A percentile compares a stretch with the other conserved stretches of the same genome.
Conservation (phyloP, 768 basidiomycete species). For the Podaxis rugospora region DNA sequence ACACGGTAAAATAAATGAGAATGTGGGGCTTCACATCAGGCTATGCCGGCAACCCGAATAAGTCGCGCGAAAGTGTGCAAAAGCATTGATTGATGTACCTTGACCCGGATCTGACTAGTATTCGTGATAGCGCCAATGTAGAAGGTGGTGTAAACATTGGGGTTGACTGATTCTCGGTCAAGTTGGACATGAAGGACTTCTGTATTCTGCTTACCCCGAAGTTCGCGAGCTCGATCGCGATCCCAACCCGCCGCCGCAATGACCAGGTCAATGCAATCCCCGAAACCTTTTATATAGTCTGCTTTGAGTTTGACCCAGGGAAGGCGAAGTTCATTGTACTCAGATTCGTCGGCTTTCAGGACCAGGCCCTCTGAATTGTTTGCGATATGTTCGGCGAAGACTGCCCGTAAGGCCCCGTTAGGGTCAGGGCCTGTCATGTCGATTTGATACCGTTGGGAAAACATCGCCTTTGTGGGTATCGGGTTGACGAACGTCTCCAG, state of each 20-base stretch:
- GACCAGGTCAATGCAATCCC: slow-evolving; percentile 77
- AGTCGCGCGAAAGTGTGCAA: neutral
- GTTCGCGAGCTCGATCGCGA: slow-evolving; percentile 67
- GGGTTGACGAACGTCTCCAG: slow-evolving; percentile 54
- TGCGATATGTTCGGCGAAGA: slow-evolving; percentile 50
- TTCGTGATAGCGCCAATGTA: slow-evolving; percentile 70
- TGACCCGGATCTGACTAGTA: slow-evolving; percentile 28
- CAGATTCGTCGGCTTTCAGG: slow-evolving; percentile 67
- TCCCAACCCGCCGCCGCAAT: slow-evolving; percentile 80
- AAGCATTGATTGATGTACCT: slow-evolving; percentile 25
- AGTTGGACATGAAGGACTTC: neutral
- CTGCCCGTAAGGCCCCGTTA: slow-evolving; percentile 25
- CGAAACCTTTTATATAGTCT: slow-evolving; percentile 84
- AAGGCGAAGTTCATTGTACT: slow-evolving; percentile 56
- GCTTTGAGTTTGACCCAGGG: slow-evolving; percentile 89
- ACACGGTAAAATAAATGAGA: slow-evolving; percentile 67
- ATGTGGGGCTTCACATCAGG: slow-evolving; percentile 51
- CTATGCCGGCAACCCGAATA: slow-evolving; percentile 23
- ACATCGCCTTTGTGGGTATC: slow-evolving; percentile 57
- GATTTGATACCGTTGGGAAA: slow-evolving; percentile 55
- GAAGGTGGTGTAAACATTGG: slow-evolving; percentile 73
- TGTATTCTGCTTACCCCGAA: slow-evolving; percentile 51
- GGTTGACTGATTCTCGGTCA: slow-evolving; percentile 45
- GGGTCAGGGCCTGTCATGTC: slow-evolving; percentile 25
- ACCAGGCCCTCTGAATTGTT: slow-evolving; percentile 67